Evolutionary conservation across 2,329 filamentous ascomycete species (phyloP).

Genomic region (Grosmannia clavigera): DNA sequence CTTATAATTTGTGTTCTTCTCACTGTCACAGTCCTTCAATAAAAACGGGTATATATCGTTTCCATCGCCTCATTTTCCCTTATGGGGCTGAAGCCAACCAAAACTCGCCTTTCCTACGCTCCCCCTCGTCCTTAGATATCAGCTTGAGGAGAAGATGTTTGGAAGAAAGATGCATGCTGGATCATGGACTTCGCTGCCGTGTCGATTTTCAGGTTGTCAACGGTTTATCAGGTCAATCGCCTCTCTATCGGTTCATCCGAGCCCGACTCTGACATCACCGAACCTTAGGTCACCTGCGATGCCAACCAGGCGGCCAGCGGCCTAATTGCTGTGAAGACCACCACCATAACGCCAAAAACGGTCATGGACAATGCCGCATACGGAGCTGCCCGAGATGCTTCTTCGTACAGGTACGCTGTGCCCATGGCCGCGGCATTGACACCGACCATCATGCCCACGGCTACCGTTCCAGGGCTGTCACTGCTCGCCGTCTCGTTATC

Average conservation of each 20-base stretch:
- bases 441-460: conserved; percentile 39
- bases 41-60: background rate
- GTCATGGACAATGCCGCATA: conserved; percentile 47
- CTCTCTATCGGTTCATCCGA: background rate
- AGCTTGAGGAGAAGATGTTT: background rate
- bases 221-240: background rate
- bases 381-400: conserved; percentile 37
- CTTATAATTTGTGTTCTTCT: background rate
- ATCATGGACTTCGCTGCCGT: background rate
- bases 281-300: conserved; percentile 16
- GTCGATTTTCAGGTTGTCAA: background rate
- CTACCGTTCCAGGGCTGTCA: conserved; percentile 28
- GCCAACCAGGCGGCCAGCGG: conserved; percentile 29
- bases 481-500: background rate
- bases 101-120: background rate
- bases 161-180: background rate
- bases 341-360: conserved; percentile 42
- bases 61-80: background rate
- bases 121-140: background rate
- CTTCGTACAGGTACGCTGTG: conserved; percentile 43
- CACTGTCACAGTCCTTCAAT: background rate
- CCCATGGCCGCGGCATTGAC: conserved; percentile 50
- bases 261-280: background rate
- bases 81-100: background rate
- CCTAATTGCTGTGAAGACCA: conserved; percentile 37